Evolutionary conservation across 345 rosid species (phyloP), one percentile per base, ranked within the genome.

Genomic region (Gossypium turneri): DNA sequence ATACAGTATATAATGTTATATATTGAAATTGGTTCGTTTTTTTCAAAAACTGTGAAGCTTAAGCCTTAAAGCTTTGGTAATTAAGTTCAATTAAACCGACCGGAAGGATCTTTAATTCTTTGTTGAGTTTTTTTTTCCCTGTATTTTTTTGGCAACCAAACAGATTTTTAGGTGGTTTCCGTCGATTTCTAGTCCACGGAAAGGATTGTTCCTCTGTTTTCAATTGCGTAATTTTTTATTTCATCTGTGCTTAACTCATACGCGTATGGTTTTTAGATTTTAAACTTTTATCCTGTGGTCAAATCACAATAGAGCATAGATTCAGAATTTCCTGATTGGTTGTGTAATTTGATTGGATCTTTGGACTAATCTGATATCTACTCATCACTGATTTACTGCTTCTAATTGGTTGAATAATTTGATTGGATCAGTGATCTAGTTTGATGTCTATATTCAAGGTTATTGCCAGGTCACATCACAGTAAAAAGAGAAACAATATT

Each of bases 91-190:
- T 66, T 44, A 44, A 44, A 66, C 41, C 7, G 72, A 50, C 41
- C 41, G 48, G 41, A 47, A 13, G 2, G 22, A 20, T 2, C 13
- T 9, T 45, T 27, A 22, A 27, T 27, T 16, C 15, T 7, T 48
- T 50, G 12, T 38, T 51, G n/a, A 9, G 27, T 3, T 44, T 53
- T 70, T 19, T 12, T 13, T 73, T 61, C 62, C 72, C 17, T 7
- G 25, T 10, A 53, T 44, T 78, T 76, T 78, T 68, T 77, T 16
- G 75, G 65, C 51, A 25, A 69, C 41, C 77, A 67, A 82, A 48
- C 83, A 48, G 78, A 45, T 44, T 41, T 27, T 45, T 13, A 11
- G 4, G 22, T 62, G 3, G 41, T 65, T 65, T 29, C 27, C 70
- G 24, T 6, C 47, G 16, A 38, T 52, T 55, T 70, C 43, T 55